Evolutionary conservation across 306 rosid genomes (phyloP).

Genomic region (Vigna angularis): DNA sequence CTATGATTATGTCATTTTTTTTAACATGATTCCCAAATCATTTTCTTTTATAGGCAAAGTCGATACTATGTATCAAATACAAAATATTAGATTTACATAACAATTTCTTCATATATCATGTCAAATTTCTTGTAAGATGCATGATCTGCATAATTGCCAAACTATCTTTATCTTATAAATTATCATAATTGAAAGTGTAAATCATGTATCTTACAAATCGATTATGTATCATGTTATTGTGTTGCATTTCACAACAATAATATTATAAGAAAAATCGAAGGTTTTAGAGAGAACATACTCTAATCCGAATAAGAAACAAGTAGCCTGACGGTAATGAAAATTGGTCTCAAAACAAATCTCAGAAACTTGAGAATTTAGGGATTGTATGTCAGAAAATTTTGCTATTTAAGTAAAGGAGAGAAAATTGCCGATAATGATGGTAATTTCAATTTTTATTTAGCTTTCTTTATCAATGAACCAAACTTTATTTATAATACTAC

Average conservation of each 20-base stretch:
- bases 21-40: too few relatives aligned
- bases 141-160: too few relatives aligned
- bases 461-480: constrained; percentile 7
- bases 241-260: background rate
- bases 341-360: constrained; percentile 13
- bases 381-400: constrained; percentile 2
- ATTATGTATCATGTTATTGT: background rate
- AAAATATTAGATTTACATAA: too few relatives aligned
- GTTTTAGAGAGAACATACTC: constrained; percentile 39
- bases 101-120: too few relatives aligned
- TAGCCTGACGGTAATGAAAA: background rate
- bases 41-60: too few relatives aligned
- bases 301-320: constrained; percentile 30
- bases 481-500: background rate
- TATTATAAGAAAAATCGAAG: background rate
- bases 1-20: too few relatives aligned
- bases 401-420: constrained; percentile 42
- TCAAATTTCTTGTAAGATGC: too few relatives aligned
- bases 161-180: background rate
- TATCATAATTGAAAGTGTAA: background rate
- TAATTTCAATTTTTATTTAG: constrained; percentile 6
- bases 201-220: background rate
- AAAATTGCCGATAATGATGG: constrained; percentile 53
- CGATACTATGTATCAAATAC: too few relatives aligned
- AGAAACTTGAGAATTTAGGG: constrained; percentile 40